Conservation (phyloP, 495 filamentous ascomycete genomes). For the Talaromyces trachyspermus region DNA sequence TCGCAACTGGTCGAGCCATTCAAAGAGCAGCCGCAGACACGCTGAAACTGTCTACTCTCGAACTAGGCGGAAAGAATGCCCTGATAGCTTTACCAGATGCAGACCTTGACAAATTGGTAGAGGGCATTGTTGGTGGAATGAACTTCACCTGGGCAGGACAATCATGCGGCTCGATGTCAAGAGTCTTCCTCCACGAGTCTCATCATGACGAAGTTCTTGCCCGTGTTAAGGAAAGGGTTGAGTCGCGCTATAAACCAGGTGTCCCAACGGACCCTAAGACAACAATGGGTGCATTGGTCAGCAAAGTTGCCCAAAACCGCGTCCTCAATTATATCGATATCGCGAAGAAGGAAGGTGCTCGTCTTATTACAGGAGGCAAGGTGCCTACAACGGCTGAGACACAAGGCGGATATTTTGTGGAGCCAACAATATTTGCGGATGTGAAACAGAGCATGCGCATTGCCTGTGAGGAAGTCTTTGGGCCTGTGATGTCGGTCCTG, state of each 20-base stretch:
- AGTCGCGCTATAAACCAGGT: conserved; percentile 42
- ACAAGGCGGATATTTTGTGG: conserved; percentile 89
- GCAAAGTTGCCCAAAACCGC: conserved; percentile 46
- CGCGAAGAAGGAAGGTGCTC: conserved; percentile 34
- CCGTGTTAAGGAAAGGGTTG: conserved; percentile 35
- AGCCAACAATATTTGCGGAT: conserved; percentile 93
- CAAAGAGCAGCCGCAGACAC: background rate
- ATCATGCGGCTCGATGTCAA: conserved; percentile 57
- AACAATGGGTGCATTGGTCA: conserved; percentile 55
- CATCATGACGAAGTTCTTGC: conserved; percentile 20
- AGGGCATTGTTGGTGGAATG: conserved; percentile 58
- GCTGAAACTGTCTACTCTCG: conserved; percentile 8
- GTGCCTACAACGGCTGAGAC: background rate
- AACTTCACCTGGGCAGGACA: conserved; percentile 55
- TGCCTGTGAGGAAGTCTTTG: conserved; percentile 97
- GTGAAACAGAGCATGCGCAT: conserved; percentile 92
- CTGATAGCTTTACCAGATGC: conserved; percentile 50
- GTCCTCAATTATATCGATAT: conserved; percentile 45
- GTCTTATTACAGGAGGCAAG: conserved; percentile 10
- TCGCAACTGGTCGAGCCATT: background rate
- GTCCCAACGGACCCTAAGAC: conserved; percentile 45
- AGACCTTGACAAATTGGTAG: conserved; percentile 45
- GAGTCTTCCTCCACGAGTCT: conserved; percentile 49
- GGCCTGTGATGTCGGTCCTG: conserved; percentile 83
- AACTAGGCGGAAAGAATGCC: conserved; percentile 33